phyloP scores from a whole-genome alignment of 441 rosid genomes.

The Erysimum pusillum region DNA sequence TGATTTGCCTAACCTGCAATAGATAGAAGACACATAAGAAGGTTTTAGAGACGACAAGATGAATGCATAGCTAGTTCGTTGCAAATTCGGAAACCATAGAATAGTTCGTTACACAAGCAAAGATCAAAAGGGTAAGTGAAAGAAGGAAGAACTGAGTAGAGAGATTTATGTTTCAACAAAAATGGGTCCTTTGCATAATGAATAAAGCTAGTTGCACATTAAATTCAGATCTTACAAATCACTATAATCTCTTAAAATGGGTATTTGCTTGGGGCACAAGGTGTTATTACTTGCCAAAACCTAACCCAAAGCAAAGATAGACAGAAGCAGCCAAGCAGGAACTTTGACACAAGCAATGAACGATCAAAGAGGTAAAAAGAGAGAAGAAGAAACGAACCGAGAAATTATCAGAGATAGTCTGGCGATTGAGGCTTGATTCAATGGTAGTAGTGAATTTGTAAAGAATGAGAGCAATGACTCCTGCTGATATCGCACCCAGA shows the following conservation, averaged over 20 bases:
- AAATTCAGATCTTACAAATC: neutral
- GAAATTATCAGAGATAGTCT: slow-evolving; percentile 74
- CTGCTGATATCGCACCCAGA: slow-evolving; percentile 79
- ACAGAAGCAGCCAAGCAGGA: neutral
- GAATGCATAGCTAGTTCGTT: slow-evolving; percentile 16
- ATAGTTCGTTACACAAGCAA: neutral
- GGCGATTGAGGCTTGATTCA: slow-evolving; percentile 80
- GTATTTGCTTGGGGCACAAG: slow-evolving; percentile 36
- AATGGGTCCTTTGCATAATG: neutral
- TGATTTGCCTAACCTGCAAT: slow-evolving; percentile 83
- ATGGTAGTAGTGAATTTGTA: slow-evolving; percentile 82
- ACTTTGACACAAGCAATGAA: slow-evolving; percentile 18
- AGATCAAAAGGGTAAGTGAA: neutral
- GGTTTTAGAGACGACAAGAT: slow-evolving; percentile 15
- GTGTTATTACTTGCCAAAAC: neutral
- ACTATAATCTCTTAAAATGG: neutral
- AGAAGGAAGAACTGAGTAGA: neutral
- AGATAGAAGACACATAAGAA: slow-evolving; percentile 34
- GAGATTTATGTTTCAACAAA: neutral
- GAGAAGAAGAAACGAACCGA: slow-evolving; percentile 58
- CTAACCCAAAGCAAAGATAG: neutral
- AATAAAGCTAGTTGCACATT: neutral
- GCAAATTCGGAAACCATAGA: slow-evolving; percentile 7
- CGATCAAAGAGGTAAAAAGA: neutral
- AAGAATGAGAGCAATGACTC: slow-evolving; percentile 81